Conservation (phyloP, 225 moss, liverwort and hornwort genomes). For the Pseudisothecium myosuroides region DNA sequence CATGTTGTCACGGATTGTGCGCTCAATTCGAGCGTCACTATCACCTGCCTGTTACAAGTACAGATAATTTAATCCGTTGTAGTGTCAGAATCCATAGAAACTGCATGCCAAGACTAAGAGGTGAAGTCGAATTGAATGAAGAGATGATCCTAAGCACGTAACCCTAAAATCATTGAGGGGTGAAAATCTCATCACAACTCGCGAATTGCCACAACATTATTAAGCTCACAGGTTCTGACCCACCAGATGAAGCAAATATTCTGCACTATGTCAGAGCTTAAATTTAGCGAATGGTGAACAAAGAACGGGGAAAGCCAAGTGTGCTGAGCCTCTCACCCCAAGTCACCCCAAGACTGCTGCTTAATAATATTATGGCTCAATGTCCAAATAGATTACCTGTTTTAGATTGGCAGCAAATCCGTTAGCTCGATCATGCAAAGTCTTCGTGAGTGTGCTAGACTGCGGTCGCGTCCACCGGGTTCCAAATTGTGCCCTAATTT, state of each 20-base stretch:
- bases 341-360: neutral
- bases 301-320: neutral
- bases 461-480: conserved; percentile 94
- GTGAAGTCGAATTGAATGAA: neutral
- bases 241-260: neutral
- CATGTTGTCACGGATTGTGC: conserved; percentile 86
- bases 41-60: conserved; percentile 66
- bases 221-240: neutral
- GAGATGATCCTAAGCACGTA: neutral
- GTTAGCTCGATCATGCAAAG: conserved; percentile 88
- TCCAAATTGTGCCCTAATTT: conserved; percentile 94
- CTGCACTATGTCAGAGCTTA: neutral
- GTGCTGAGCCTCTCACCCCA: neutral
- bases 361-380: neutral
- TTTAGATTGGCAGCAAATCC: conserved; percentile 95
- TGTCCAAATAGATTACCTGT: conserved; percentile 37
- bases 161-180: neutral
- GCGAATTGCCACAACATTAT: neutral
- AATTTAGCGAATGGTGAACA: neutral
- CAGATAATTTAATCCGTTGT: neutral
- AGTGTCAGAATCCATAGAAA: neutral
- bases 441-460: conserved; percentile 94
- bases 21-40: conserved; percentile 92
- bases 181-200: neutral
- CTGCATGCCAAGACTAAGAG: neutral